Evolutionary conservation across 805 yeast species (phyloP).

Genomic region (Starmerella ratchasimensis): DNA sequence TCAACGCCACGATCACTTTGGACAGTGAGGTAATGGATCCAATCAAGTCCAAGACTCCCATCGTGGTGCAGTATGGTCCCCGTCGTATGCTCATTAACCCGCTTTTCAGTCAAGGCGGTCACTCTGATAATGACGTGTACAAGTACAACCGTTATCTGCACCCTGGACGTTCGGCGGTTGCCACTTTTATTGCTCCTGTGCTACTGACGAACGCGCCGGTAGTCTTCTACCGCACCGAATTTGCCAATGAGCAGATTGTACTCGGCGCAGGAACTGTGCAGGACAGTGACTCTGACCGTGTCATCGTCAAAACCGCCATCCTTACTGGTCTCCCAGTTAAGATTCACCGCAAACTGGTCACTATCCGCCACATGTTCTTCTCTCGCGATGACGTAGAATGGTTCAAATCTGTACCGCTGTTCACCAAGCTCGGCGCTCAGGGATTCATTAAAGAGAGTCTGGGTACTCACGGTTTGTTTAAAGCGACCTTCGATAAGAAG

Average conservation of each 20-base stretch:
- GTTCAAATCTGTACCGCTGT: constrained; percentile 83
- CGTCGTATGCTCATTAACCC: constrained; percentile 78
- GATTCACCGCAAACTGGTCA: constrained; percentile 82
- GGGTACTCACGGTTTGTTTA: constrained; percentile 98
- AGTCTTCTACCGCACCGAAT: constrained; percentile 23
- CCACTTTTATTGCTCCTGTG: constrained; percentile 79
- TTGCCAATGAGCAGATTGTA: constrained; percentile 31
- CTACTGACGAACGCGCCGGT: constrained; percentile 51
- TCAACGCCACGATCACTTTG: constrained; percentile 66
- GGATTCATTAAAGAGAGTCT: constrained; percentile 90
- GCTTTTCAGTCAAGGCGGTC: constrained; percentile 55
- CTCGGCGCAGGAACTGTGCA: constrained; percentile 84
- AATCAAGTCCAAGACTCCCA: constrained; percentile 63
- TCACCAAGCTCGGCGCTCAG: constrained; percentile 81
- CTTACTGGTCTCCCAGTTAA: constrained; percentile 91
- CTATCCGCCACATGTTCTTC: constrained; percentile 95
- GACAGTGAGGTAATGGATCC: constrained; percentile 88
- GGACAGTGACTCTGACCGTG: constrained; percentile 71
- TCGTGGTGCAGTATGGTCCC: constrained; percentile 86
- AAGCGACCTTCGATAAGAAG: constrained; percentile 86
- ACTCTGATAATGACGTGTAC: constrained; percentile 72
- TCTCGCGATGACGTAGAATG: constrained; percentile 74
- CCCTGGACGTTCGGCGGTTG: constrained; percentile 58
- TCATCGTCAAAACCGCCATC: constrained; percentile 75
- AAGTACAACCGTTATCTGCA: constrained; percentile 75